A percentile compares a stretch with the other conserved stretches of the same genome.
Evolutionary conservation across 2,329 filamentous ascomycete species (phyloP).

Genomic region (Aaosphaeria arxii): DNA sequence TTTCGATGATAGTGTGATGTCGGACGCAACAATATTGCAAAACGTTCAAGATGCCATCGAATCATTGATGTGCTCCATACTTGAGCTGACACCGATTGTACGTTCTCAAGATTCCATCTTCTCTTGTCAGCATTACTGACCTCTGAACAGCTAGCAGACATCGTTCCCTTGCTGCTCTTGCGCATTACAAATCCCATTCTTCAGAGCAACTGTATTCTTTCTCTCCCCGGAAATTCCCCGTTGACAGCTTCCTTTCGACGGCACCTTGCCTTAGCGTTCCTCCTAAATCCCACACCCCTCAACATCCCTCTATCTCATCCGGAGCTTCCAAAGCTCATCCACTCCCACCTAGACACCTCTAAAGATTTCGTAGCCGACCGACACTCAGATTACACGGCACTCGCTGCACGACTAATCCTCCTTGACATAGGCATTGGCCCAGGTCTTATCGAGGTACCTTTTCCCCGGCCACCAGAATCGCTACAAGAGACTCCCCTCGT

Average conservation of each 20-base stretch:
- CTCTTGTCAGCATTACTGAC: slow-evolving; percentile 3
- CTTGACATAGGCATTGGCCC: slow-evolving; percentile 75
- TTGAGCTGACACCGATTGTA: slow-evolving; percentile 19
- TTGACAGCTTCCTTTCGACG: slow-evolving; percentile 61
- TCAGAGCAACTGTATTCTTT: slow-evolving; percentile 56
- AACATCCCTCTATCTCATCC: slow-evolving; percentile 21
- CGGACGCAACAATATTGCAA: slow-evolving; percentile 12
- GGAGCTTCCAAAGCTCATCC: slow-evolving; percentile 16
- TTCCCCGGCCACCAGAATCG: not conserved
- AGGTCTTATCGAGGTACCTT: slow-evolving; percentile 40
- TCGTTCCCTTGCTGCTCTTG: slow-evolving; percentile 20
- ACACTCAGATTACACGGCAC: slow-evolving; percentile 64
- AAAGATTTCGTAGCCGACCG: slow-evolving; percentile 50
- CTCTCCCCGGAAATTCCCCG: slow-evolving; percentile 54
- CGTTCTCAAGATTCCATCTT: slow-evolving; percentile 4
- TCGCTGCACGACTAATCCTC: slow-evolving; percentile 64
- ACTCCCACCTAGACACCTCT: slow-evolving; percentile 24
- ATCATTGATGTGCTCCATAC: slow-evolving; percentile 26
- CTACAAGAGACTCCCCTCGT: slow-evolving; percentile 11
- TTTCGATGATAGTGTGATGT: slow-evolving; percentile 29
- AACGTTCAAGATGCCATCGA: slow-evolving; percentile 32
- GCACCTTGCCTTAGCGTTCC: slow-evolving; percentile 62
- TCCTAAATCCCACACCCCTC: slow-evolving; percentile 46
- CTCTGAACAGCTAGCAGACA: slow-evolving; percentile 15
- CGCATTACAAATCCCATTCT: slow-evolving; percentile 50